Evolutionary conservation across 169 alveolate species (phyloP), one percentile per base, ranked within the genome.

Genomic region (Amoebophrya sp.): DNA sequence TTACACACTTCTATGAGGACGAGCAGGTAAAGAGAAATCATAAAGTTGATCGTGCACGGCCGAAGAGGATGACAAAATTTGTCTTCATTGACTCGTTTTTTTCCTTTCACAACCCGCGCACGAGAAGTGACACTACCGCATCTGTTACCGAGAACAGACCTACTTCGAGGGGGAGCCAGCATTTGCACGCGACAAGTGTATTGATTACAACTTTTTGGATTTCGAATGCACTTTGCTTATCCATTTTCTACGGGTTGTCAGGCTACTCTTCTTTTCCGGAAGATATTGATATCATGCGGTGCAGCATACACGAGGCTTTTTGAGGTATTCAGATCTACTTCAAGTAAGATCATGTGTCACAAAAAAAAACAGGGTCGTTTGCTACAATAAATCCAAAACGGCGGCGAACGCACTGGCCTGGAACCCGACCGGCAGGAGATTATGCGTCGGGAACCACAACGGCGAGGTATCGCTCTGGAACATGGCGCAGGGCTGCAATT

Each of bases 291-390:
- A n/a, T n/a, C n/a, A n/a, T n/a, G n/a, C n/a, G n/a, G n/a, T n/a
- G n/a, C n/a, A n/a, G n/a, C n/a, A n/a, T n/a, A n/a, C n/a, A n/a
- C n/a, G n/a, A n/a, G n/a, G n/a, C n/a, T n/a, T n/a, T n/a, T n/a
- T n/a, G n/a, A n/a, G n/a, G n/a, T n/a, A n/a, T n/a, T n/a, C n/a
- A n/a, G n/a, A n/a, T n/a, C n/a, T n/a, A n/a, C n/a, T n/a, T n/a
- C n/a, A n/a, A n/a, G n/a, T n/a, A n/a, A n/a, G n/a, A n/a, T n/a
- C n/a, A n/a, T n/a, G n/a, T n/a, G n/a, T n/a, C n/a, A n/a, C n/a
- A n/a, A n/a, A n/a, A n/a, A n/a, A n/a, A n/a, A 47, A 66, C 83
- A 66, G 83, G 7, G 83, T 66, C 83, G 83, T 66, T n/a, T 66
- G 83, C 83, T 66, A 66, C 83, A 66, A 66, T 25, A 66, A 66